Evolutionary conservation across 352 stramenopile species (phyloP).

Genomic region (Phytophthora cryptogea): DNA sequence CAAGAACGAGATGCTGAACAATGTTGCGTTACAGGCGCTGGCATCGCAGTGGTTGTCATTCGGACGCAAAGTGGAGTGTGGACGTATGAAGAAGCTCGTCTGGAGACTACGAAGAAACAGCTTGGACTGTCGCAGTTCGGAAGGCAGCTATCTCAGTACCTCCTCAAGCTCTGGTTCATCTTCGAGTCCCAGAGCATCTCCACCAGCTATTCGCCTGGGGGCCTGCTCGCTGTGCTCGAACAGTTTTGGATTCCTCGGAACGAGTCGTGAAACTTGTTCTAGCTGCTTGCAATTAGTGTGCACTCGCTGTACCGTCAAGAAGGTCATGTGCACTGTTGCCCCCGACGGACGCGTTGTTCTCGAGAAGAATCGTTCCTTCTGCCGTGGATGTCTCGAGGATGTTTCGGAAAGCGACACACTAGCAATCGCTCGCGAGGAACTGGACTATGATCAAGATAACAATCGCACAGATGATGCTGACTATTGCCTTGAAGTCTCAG

Average conservation of each 20-base stretch:
- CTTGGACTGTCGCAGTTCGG: slow-evolving; percentile 11
- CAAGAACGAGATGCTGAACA: slow-evolving; percentile 33
- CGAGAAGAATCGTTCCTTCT: slow-evolving; percentile 33
- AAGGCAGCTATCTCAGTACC: slow-evolving; percentile 7
- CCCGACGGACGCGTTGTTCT: slow-evolving; percentile 25
- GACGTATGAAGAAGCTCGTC: slow-evolving; percentile 50
- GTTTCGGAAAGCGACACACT: slow-evolving; percentile 21
- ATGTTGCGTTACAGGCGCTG: slow-evolving; percentile 27
- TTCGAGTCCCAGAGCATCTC: not conserved
- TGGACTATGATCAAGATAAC: slow-evolving; percentile 4
- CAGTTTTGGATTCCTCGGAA: slow-evolving; percentile 29
- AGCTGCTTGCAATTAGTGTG: slow-evolving; percentile 29
- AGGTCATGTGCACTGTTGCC: slow-evolving; percentile 23
- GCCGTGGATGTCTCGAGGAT: slow-evolving; percentile 22
- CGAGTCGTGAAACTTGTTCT: slow-evolving; percentile 22
- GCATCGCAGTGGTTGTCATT: slow-evolving; percentile 36
- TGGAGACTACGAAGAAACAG: slow-evolving; percentile 34
- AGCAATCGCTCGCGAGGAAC: slow-evolving; percentile 28
- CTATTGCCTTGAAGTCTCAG: not conserved
- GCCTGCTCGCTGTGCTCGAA: slow-evolving; percentile 23
- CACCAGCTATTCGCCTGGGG: slow-evolving; percentile 1
- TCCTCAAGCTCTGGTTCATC: slow-evolving; percentile 12
- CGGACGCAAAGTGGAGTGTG: slow-evolving; percentile 31
- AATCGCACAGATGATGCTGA: not conserved
- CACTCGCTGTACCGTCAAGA: slow-evolving; percentile 26